Conservation (phyloP, 331 rosid species). For the Erythrophleum ivorense region DNA sequence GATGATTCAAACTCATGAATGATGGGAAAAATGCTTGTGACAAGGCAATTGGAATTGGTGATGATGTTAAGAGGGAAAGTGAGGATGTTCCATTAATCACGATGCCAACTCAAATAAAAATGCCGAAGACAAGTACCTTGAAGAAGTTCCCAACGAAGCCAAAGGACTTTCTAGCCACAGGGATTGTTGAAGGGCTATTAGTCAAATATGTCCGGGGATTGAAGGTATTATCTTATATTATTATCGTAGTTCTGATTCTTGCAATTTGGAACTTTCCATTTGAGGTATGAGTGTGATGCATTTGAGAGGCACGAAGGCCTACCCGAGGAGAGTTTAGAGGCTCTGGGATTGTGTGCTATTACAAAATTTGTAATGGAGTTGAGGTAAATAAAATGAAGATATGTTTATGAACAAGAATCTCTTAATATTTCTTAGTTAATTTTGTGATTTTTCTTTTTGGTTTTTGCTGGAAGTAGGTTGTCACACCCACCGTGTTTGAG, state of each 20-base stretch:
- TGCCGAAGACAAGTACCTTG: slow-evolving; percentile 16
- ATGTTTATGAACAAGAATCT: background rate
- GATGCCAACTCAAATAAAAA: slow-evolving; percentile 38
- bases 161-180: slow-evolving; percentile 76
- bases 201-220: slow-evolving; percentile 70
- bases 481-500: slow-evolving; percentile 71
- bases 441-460: slow-evolving; percentile 10
- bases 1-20: slow-evolving; percentile 39
- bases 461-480: slow-evolving; percentile 50
- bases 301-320: slow-evolving; percentile 47
- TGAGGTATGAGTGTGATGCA: slow-evolving; percentile 1
- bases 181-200: slow-evolving; percentile 78
- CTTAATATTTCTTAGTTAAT: slow-evolving; percentile 3
- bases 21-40: slow-evolving; percentile 14
- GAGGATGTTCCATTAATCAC: slow-evolving; percentile 6
- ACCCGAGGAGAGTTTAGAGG: slow-evolving; percentile 73
- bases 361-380: slow-evolving; percentile 64
- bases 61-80: slow-evolving; percentile 31
- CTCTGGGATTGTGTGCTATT: slow-evolving; percentile 65
- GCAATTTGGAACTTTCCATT: background rate
- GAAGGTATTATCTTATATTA: slow-evolving; percentile 58
- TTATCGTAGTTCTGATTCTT: background rate
- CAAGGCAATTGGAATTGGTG: slow-evolving; percentile 26
- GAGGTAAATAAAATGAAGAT: slow-evolving; percentile 54
- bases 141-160: slow-evolving; percentile 74